Percentiles rank a stretch among this genome's conserved stretches.
These are phyloP conservation scores for Candida verbasci DNA, from an alignment of 805 yeast genomes.

Conservation along the genomic window DNA sequence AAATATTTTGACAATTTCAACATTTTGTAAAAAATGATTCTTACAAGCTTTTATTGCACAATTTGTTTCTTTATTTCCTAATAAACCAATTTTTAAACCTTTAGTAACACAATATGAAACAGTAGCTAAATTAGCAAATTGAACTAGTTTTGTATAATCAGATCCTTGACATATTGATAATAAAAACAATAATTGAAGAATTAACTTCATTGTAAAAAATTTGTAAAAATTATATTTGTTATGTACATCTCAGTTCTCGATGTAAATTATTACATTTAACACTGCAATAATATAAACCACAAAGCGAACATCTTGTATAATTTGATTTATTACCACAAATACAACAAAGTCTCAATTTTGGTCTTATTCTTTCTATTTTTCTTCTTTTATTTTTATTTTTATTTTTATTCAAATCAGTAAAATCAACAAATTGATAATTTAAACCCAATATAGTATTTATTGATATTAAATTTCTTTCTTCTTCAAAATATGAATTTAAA, in stretches of 20 bases:
- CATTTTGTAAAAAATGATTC: constrained; percentile 13
- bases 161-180: background rate
- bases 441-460: constrained; percentile 38
- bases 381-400: constrained; percentile 16
- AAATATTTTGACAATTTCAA: constrained; percentile 37
- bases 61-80: constrained; percentile 16
- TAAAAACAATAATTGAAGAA: constrained; percentile 2
- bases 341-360: constrained; percentile 36
- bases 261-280: constrained; percentile 37
- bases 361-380: constrained; percentile 16
- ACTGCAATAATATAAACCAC: constrained; percentile 39
- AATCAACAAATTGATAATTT: constrained; percentile 39
- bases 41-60: constrained; percentile 26
- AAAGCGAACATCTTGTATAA: constrained; percentile 35
- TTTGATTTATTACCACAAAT: constrained; percentile 35
- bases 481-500: constrained; percentile 42
- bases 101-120: constrained; percentile 33
- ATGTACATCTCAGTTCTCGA: constrained; percentile 36
- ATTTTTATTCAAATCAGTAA: constrained; percentile 13
- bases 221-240: constrained; percentile 2
- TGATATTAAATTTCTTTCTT: constrained; percentile 39
- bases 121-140: constrained; percentile 32
- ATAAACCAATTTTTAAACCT: constrained; percentile 21
- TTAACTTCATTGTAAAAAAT: constrained; percentile 1
- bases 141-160: constrained; percentile 20